These are phyloP conservation scores for Delonix regia DNA, from an alignment of 306 rosid species.

Conservation along the genomic window DNA sequence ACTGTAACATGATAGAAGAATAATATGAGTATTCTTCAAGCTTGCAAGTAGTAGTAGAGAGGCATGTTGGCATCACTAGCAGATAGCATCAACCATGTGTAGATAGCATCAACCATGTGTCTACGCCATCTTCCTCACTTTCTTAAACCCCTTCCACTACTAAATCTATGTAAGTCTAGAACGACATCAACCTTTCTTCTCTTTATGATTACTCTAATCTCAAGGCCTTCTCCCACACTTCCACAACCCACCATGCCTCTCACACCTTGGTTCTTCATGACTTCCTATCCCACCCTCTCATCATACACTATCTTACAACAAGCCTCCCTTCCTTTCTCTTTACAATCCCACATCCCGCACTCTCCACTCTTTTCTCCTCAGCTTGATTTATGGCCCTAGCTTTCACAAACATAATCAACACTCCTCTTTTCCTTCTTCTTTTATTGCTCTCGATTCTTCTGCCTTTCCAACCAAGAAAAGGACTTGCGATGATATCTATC, in stretches of 20 bases:
- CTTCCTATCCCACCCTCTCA: background rate
- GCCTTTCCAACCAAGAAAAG: background rate
- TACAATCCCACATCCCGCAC: background rate
- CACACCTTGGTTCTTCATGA: background rate
- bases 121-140: background rate
- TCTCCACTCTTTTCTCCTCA: background rate
- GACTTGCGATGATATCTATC: background rate
- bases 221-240: background rate
- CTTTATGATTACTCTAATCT: background rate
- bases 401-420: background rate
- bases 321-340: background rate
- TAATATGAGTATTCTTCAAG: no score
- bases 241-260: background rate
- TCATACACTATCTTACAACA: background rate
- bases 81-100: background rate
- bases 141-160: background rate
- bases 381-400: background rate
- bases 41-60: no score
- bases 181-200: conserved; percentile 22
- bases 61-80: background rate
- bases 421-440: background rate
- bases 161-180: conserved; percentile 22
- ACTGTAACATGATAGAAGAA: no score
- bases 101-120: no score
- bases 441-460: background rate